Evolutionary conservation across 805 yeast genomes (phyloP).

Genomic region (Candida wancherniae): DNA sequence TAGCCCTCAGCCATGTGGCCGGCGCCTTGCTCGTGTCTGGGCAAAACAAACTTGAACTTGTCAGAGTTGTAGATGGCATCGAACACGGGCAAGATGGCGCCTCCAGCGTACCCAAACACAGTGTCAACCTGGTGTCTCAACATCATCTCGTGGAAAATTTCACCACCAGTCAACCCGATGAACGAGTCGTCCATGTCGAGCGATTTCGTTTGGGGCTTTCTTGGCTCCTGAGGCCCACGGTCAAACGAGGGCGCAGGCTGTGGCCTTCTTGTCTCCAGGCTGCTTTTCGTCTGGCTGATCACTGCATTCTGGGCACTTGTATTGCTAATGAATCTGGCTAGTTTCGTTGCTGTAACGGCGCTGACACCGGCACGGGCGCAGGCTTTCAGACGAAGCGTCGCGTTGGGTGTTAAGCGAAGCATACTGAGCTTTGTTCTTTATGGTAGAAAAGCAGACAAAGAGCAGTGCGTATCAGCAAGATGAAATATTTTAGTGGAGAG

Average conservation of each 20-base stretch:
- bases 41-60: slow-evolving; percentile 83
- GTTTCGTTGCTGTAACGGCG: slow-evolving; percentile 12
- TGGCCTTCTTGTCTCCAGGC: slow-evolving; percentile 27
- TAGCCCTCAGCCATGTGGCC: slow-evolving; percentile 99
- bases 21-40: slow-evolving; percentile 98
- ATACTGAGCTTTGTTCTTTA: too few relatives aligned
- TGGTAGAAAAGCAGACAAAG: too few relatives aligned
- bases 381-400: slow-evolving; percentile 10
- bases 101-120: slow-evolving; percentile 97
- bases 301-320: slow-evolving; percentile 29
- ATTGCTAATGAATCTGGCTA: slow-evolving; percentile 27
- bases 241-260: slow-evolving; percentile 52
- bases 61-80: slow-evolving; percentile 94
- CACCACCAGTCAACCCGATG: slow-evolving; percentile 97
- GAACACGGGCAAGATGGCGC: slow-evolving; percentile 96
- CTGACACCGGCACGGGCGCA: slow-evolving; percentile 9
- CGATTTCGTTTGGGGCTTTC: slow-evolving; percentile 3
- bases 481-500: too few relatives aligned
- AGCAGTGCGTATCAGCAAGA: too few relatives aligned
- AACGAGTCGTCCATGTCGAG: slow-evolving; percentile 72
- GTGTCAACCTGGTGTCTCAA: slow-evolving; percentile 92
- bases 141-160: slow-evolving; percentile 99
- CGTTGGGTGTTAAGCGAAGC: slow-evolving; percentile 16
- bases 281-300: slow-evolving; percentile 15
- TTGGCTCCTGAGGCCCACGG: slow-evolving; percentile 19